These are phyloP conservation scores for Lasiosphaeria miniovina DNA, from an alignment of 495 filamentous ascomycete species.

Conservation along the genomic window DNA sequence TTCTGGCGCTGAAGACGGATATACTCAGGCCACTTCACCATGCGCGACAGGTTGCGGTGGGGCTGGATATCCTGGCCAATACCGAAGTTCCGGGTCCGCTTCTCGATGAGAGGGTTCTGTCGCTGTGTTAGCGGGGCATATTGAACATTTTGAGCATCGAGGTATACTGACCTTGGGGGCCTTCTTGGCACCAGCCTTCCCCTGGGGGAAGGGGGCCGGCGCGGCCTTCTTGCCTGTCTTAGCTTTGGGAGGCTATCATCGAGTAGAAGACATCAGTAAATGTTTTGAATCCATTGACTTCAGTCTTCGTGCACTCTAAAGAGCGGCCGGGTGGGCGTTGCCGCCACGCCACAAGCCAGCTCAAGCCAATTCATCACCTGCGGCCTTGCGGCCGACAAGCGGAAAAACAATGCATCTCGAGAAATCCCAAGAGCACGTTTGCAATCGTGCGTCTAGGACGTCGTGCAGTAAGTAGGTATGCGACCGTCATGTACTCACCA, in stretches of 20 bases:
- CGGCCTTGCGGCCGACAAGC: slow-evolving; percentile 48
- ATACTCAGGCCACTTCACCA: slow-evolving; percentile 99
- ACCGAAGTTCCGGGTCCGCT: slow-evolving; percentile 94
- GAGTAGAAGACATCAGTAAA: slow-evolving; percentile 98
- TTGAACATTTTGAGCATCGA: background rate
- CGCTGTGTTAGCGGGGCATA: slow-evolving; percentile 32
- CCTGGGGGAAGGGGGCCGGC: slow-evolving; percentile 91
- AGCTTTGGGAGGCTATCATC: slow-evolving; percentile 99
- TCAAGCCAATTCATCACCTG: slow-evolving; percentile 79
- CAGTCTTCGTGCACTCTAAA: slow-evolving; percentile 91
- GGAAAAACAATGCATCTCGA: slow-evolving; percentile 49
- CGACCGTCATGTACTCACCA: slow-evolving; percentile 43
- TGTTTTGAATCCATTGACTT: slow-evolving; percentile 65
- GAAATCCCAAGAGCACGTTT: slow-evolving; percentile 28
- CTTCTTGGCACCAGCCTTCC: slow-evolving; percentile 94
- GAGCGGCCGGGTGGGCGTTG: slow-evolving; percentile 64
- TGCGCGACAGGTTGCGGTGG: slow-evolving; percentile 92
- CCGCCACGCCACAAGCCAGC: slow-evolving; percentile 53
- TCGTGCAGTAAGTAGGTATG: slow-evolving; percentile 17
- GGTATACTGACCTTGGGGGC: slow-evolving; percentile 72
- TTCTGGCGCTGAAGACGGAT: slow-evolving; percentile 98
- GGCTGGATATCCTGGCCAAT: slow-evolving; percentile 99
- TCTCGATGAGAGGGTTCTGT: slow-evolving; percentile 99
- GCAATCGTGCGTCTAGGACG: slow-evolving; percentile 26
- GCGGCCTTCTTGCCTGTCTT: slow-evolving; percentile 81